phyloP scores from a whole-genome alignment of 768 basidiomycete genomes.

The Galerina marginata region DNA sequence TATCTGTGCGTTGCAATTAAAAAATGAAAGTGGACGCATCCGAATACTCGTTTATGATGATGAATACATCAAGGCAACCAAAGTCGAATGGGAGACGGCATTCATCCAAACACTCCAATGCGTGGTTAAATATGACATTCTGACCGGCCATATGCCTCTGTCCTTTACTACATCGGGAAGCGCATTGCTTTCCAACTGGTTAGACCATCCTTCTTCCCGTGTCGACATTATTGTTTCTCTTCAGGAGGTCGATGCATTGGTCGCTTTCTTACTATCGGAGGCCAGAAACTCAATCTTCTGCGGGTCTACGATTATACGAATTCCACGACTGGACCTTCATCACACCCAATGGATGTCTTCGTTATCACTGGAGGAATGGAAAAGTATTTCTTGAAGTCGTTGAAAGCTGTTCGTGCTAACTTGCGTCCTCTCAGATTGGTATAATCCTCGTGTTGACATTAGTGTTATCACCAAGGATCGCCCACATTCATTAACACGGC shows the following conservation, averaged over 20 bases:
- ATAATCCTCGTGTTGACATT: slow-evolving; percentile 69
- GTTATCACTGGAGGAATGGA: slow-evolving; percentile 56
- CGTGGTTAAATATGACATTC: slow-evolving; percentile 14
- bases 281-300: neutral
- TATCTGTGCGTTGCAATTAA: slow-evolving; percentile 25
- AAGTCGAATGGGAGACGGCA: slow-evolving; percentile 10
- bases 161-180: slow-evolving; percentile 3
- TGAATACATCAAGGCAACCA: neutral
- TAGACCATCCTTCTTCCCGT: neutral
- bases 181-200: slow-evolving; percentile 11
- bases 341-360: slow-evolving; percentile 37
- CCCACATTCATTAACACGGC: slow-evolving; percentile 69
- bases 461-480: slow-evolving; percentile 81
- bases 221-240: slow-evolving; percentile 15
- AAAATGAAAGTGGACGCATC: slow-evolving; percentile 1
- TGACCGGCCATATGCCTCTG: slow-evolving; percentile 2
- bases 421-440: slow-evolving; percentile 62
- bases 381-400: slow-evolving; percentile 43
- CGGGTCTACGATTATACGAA: slow-evolving; percentile 21
- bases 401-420: slow-evolving; percentile 23
- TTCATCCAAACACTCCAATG: slow-evolving; percentile 11
- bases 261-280: slow-evolving; percentile 12
- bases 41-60: slow-evolving; percentile 27
- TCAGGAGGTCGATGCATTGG: slow-evolving; percentile 16
- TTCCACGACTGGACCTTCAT: slow-evolving; percentile 27